Percentiles rank a stretch among this genome's conserved stretches.
Evolutionary conservation across 257 asterid genomes (phyloP).

Genomic region (Nicotiana obtusifolia): DNA sequence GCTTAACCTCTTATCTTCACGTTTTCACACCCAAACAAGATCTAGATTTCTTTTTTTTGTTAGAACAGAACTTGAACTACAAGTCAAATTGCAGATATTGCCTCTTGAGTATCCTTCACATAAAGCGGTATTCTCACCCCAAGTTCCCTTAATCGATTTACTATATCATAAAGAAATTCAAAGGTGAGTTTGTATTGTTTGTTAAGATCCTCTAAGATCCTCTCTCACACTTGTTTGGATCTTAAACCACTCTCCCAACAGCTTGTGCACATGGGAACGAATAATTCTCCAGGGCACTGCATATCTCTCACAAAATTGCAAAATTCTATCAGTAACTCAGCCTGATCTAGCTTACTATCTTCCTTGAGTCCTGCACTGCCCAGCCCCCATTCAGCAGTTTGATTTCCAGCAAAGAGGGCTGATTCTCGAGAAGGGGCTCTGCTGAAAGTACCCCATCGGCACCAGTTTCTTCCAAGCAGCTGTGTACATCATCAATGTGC

Average conservation of each 20-base stretch:
- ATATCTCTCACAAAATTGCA: constrained; percentile 68
- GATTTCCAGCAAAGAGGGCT: constrained; percentile 82
- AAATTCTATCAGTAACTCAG: constrained; percentile 57
- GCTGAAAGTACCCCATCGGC: constrained; percentile 87
- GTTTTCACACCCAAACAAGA: no score
- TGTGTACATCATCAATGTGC: constrained; percentile 59
- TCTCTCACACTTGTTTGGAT: constrained; percentile 68
- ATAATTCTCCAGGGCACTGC: constrained; percentile 98
- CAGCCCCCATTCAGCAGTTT: constrained; percentile 61
- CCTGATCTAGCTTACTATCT: constrained; percentile 65
- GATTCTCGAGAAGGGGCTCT: constrained; percentile 89
- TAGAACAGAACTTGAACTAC: constrained; percentile 15
- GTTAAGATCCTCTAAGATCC: constrained; percentile 68
- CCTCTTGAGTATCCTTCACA: constrained; percentile 29
- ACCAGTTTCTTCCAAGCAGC: constrained; percentile 74
- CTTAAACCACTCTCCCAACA: constrained; percentile 91
- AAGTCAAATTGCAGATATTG: constrained; percentile 22
- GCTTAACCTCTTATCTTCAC: no score
- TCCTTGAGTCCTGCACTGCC: constrained; percentile 30
- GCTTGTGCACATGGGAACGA: constrained; percentile 87
- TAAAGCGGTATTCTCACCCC: constrained; percentile 66
- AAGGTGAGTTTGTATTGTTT: constrained; percentile 60
- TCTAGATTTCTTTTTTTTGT: no score
- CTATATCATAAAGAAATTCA: constrained; percentile 62
- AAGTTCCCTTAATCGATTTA: constrained; percentile 59